Percentiles rank a stretch among this genome's conserved stretches.
Conservation (phyloP, 2,329 filamentous ascomycete species). For the Aspergillus glaucus region DNA sequence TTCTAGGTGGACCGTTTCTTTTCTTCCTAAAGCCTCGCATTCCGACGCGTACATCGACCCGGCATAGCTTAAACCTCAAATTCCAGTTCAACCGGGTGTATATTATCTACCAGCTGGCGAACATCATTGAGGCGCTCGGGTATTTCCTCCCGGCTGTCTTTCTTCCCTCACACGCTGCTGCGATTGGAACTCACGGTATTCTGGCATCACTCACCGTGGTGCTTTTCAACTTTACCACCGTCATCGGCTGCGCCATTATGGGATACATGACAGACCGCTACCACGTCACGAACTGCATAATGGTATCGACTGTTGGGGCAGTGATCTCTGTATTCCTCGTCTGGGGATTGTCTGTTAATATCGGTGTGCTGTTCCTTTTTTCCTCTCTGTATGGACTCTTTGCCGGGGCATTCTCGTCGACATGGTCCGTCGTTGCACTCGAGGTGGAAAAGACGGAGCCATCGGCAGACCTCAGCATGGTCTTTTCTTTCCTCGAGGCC, state of each 20-base stretch:
- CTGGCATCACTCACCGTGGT: conserved; percentile 25
- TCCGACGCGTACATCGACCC: conserved; percentile 21
- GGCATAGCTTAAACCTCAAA: conserved; percentile 35
- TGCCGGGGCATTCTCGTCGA: conserved; percentile 37
- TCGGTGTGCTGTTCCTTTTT: conserved; percentile 39
- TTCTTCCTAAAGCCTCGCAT: conserved; percentile 39
- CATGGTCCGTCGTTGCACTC: conserved; percentile 42
- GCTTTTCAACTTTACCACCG: conserved; percentile 25
- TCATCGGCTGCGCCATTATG: conserved; percentile 28
- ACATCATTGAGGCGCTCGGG: conserved; percentile 31
- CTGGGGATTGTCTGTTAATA: conserved; percentile 42
- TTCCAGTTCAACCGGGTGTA: conserved; percentile 35
- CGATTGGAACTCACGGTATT: conserved; percentile 16
- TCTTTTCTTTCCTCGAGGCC: conserved; percentile 44
- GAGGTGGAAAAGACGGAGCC: conserved; percentile 34
- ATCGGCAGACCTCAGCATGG: conserved; percentile 41
- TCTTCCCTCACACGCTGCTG: conserved; percentile 34
- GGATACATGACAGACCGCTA: conserved; percentile 38
- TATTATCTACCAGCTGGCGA: conserved; percentile 44
- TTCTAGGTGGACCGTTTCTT: conserved; percentile 17
- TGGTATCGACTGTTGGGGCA: conserved; percentile 37
- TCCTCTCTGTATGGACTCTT: conserved; percentile 43
- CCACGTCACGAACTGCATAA: conserved; percentile 33
- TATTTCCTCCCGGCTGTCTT: conserved; percentile 35
- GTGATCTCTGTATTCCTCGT: conserved; percentile 39